Conservation (phyloP, 1,139 yeast genomes). For the Hemisphaericaspora xylofermentans region DNA sequence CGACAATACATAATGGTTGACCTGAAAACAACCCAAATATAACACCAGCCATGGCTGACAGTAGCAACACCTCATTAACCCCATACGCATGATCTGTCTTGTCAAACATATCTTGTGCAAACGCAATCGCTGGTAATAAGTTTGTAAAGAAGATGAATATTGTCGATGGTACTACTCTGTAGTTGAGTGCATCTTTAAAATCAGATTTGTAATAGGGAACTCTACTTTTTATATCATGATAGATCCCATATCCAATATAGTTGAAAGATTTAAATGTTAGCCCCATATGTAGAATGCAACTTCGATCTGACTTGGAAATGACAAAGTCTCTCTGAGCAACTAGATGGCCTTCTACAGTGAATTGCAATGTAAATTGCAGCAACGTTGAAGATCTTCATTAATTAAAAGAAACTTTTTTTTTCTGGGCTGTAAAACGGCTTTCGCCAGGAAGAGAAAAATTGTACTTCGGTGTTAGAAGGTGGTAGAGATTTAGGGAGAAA, state of each 20-base stretch:
- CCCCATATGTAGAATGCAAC: slow-evolving; percentile 9
- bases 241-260: slow-evolving; percentile 54
- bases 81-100: slow-evolving; percentile 85
- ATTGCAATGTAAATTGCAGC: too few relatives aligned
- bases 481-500: too few relatives aligned
- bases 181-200: slow-evolving; percentile 80
- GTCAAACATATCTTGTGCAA: slow-evolving; percentile 96
- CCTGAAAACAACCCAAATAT: slow-evolving; percentile 85
- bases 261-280: slow-evolving; percentile 14
- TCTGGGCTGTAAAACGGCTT: too few relatives aligned
- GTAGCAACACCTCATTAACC: slow-evolving; percentile 80
- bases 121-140: slow-evolving; percentile 88
- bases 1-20: slow-evolving; percentile 94
- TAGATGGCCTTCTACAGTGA: background rate
- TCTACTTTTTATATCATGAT: slow-evolving; percentile 53
- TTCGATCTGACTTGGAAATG: too few relatives aligned
- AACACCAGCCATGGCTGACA: slow-evolving; percentile 86
- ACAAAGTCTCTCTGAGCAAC: too few relatives aligned
- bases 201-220: slow-evolving; percentile 73
- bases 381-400: too few relatives aligned
- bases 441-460: too few relatives aligned
- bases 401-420: too few relatives aligned
- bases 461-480: too few relatives aligned
- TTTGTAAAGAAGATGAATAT: slow-evolving; percentile 85
- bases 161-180: slow-evolving; percentile 86